Evolutionary conservation across 2,329 filamentous ascomycete species (phyloP).

Genomic region (Colletotrichum sp.): DNA sequence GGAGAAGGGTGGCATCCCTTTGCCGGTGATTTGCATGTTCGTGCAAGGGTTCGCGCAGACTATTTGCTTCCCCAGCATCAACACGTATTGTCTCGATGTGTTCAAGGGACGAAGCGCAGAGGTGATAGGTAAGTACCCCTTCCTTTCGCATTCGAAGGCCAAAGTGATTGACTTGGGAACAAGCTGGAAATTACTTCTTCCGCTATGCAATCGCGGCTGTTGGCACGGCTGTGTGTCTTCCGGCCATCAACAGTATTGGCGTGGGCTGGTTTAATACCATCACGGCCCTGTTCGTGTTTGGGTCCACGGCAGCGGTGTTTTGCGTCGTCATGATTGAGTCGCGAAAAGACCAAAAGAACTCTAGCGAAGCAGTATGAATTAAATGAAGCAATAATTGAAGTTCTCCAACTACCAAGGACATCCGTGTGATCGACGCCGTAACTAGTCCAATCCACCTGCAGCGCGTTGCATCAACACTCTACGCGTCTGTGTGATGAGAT

Average conservation of each 20-base stretch:
- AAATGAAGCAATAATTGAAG: neutral
- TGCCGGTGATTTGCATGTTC: constrained; percentile 73
- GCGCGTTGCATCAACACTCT: neutral
- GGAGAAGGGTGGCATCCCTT: constrained; percentile 36
- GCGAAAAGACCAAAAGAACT: neutral
- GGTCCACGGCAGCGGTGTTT: neutral
- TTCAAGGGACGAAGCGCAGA: constrained; percentile 14
- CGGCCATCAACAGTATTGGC: constrained; percentile 73
- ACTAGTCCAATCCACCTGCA: neutral
- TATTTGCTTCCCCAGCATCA: constrained; percentile 71
- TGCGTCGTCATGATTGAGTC: neutral
- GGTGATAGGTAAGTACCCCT: constrained; percentile 33
- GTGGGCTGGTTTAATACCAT: constrained; percentile 85
- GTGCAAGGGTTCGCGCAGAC: constrained; percentile 71
- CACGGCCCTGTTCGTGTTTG: constrained; percentile 22
- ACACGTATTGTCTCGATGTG: constrained; percentile 51
- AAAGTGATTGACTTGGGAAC: neutral
- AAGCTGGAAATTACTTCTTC: constrained; percentile 80
- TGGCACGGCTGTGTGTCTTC: constrained; percentile 73
- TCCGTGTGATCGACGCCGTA: neutral
- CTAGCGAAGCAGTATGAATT: neutral
- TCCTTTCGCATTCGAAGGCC: fast-evolving
- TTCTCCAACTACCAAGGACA: fast-evolving
- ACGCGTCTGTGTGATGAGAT: neutral
- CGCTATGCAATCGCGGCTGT: constrained; percentile 76